These are phyloP conservation scores for Phaeolepiota aurea DNA, from an alignment of 768 basidiomycete genomes.

Conservation along the genomic window DNA sequence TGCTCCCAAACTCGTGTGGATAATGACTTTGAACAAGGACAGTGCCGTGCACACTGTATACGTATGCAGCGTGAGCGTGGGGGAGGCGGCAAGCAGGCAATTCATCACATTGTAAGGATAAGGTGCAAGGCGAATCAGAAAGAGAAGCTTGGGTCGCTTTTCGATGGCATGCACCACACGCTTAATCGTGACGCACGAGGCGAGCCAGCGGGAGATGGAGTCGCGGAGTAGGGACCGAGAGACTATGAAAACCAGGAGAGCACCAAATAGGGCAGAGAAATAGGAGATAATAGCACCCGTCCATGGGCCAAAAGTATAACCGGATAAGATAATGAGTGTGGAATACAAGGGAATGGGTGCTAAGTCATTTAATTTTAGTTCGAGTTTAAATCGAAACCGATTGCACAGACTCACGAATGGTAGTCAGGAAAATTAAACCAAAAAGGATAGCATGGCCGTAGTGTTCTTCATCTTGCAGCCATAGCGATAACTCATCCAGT, in stretches of 20 bases:
- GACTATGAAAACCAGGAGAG: slow-evolving; percentile 73
- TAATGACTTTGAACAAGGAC: slow-evolving; percentile 82
- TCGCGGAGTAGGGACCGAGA: slow-evolving; percentile 71
- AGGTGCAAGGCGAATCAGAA: slow-evolving; percentile 88
- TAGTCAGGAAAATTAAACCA: slow-evolving; percentile 76
- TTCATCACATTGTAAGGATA: slow-evolving; percentile 96
- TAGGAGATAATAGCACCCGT: slow-evolving; percentile 84
- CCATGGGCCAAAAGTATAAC: slow-evolving; percentile 85
- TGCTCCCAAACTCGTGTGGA: slow-evolving; percentile 84
- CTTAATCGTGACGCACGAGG: slow-evolving; percentile 60
- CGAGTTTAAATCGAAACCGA: neutral
- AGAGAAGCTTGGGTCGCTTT: slow-evolving; percentile 77
- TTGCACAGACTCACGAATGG: slow-evolving; percentile 59
- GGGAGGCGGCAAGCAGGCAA: slow-evolving; percentile 84
- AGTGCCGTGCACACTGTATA: slow-evolving; percentile 77
- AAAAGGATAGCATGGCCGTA: slow-evolving; percentile 78
- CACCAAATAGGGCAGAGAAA: slow-evolving; percentile 76
- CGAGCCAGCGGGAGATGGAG: slow-evolving; percentile 64
- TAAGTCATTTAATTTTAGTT: slow-evolving; percentile 16
- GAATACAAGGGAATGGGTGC: slow-evolving; percentile 90
- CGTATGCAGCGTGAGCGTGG: slow-evolving; percentile 68
- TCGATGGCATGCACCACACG: slow-evolving; percentile 85
- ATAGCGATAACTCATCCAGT: slow-evolving; percentile 74
- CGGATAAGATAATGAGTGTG: slow-evolving; percentile 85
- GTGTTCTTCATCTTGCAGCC: slow-evolving; percentile 63